Percentiles rank a stretch among this genome's conserved stretches.
Evolutionary conservation across 2,329 filamentous ascomycete genomes (phyloP).

Genomic region (Colletotrichum melonis): DNA sequence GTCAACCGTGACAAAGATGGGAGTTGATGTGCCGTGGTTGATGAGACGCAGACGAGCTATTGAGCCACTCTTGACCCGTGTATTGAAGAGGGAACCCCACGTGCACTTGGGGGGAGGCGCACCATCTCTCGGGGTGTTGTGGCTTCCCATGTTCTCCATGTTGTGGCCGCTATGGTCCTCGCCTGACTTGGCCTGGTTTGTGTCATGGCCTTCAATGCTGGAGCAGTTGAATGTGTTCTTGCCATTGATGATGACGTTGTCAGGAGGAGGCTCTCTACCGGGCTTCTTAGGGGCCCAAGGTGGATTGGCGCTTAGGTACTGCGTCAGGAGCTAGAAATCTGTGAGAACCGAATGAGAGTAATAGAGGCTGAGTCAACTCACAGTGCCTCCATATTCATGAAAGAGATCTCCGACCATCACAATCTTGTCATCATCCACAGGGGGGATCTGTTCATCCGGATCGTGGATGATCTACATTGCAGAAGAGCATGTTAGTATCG

Average conservation of each 20-base stretch:
- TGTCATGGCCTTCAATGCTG: not conserved
- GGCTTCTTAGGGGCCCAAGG: constrained; percentile 47
- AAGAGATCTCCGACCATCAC: constrained; percentile 53
- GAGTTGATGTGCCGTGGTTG: constrained; percentile 51
- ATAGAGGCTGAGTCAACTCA: constrained; percentile 31
- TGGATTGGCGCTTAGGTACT: constrained; percentile 42
- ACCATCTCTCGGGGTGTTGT: constrained; percentile 3
- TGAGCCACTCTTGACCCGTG: constrained; percentile 42
- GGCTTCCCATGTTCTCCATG: constrained; percentile 18
- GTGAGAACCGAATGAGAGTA: constrained; percentile 13
- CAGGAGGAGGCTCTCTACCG: constrained; percentile 53
- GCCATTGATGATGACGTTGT: constrained; percentile 54
- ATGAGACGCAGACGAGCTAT: constrained; percentile 50
- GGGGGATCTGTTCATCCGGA: constrained; percentile 44
- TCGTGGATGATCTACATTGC: constrained; percentile 49
- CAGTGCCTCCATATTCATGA: constrained; percentile 48
- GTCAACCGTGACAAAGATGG: constrained; percentile 53
- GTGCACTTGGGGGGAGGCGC: constrained; percentile 39
- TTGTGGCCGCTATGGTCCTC: constrained; percentile 19
- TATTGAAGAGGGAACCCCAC: constrained; percentile 46
- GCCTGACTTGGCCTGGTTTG: constrained; percentile 36
- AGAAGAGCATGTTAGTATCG: not conserved
- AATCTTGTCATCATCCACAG: constrained; percentile 48
- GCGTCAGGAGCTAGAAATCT: constrained; percentile 46
- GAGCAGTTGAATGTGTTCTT: constrained; percentile 50